These are phyloP conservation scores for Monilinia aucupariae DNA, from an alignment of 2,329 filamentous ascomycete species.

Conservation along the genomic window DNA sequence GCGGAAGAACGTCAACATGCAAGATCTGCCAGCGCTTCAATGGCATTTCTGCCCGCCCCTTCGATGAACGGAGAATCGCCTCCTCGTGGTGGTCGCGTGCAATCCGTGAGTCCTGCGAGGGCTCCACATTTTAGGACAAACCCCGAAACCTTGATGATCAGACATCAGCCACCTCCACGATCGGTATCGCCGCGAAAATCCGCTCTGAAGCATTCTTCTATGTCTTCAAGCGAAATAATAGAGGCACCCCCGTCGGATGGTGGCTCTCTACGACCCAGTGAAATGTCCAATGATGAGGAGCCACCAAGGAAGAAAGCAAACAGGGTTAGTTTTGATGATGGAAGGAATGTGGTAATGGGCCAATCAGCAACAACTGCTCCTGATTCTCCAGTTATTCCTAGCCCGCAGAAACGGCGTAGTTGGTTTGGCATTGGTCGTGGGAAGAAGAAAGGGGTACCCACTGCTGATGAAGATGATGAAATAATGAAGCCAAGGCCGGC, in stretches of 20 bases:
- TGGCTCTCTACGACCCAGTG: conserved; percentile 35
- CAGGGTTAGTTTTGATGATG: conserved; percentile 71
- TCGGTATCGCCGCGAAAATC: conserved; percentile 74
- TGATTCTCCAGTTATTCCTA: conserved; percentile 39
- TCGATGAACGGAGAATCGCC: conserved; percentile 21
- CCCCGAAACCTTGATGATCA: conserved; percentile 50
- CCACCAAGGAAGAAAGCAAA: conserved; percentile 55
- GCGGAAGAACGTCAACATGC: conserved; percentile 24
- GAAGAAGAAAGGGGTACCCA: conserved; percentile 45
- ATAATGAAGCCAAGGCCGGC: conserved; percentile 70
- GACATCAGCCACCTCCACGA: conserved; percentile 63
- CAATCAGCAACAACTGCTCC: conserved; percentile 40
- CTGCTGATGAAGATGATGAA: conserved; percentile 57
- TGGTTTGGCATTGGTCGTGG: conserved; percentile 49
- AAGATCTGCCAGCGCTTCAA: conserved; percentile 26
- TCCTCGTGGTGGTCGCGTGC: conserved; percentile 34
- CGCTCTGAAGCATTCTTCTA: conserved; percentile 57
- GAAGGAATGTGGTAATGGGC: conserved; percentile 49
- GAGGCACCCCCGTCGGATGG: conserved; percentile 44
- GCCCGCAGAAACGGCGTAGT: conserved; percentile 42
- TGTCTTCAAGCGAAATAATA: conserved; percentile 45
- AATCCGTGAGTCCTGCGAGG: conserved; percentile 56
- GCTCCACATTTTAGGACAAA: conserved; percentile 61
- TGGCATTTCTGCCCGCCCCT: conserved; percentile 3
- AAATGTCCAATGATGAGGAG: conserved; percentile 39